These are phyloP conservation scores for Echinochloa phyllopogon DNA, from an alignment of 176 grass and related monocot species.

Conservation along the genomic window DNA sequence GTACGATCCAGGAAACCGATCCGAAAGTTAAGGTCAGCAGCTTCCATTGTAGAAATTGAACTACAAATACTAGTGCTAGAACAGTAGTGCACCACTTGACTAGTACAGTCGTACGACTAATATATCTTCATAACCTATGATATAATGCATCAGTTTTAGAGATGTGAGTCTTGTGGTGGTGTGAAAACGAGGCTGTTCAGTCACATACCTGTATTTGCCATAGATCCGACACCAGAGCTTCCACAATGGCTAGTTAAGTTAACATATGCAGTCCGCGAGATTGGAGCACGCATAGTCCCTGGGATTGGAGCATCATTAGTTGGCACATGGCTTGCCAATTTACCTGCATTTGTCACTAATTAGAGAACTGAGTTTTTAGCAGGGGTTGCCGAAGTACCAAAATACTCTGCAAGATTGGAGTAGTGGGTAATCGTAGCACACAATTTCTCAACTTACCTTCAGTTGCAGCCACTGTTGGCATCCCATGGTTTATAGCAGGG, in stretches of 20 bases:
- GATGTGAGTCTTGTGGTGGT: too few species aligned
- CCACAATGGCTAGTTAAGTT: not conserved
- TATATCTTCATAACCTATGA: too few species aligned
- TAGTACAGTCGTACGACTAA: not conserved
- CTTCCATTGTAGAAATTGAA: too few species aligned
- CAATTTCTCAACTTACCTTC: not conserved
- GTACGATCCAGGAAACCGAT: not conserved
- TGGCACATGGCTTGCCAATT: slow-evolving; percentile 6
- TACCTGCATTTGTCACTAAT: not conserved
- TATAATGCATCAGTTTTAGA: too few species aligned
- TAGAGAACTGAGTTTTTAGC: not conserved
- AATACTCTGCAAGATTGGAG: not conserved
- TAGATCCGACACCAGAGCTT: not conserved
- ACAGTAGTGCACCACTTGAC: not conserved
- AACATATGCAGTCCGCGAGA: not conserved
- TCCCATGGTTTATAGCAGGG: not conserved
- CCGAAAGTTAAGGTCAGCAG: not conserved
- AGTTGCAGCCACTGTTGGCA: not conserved
- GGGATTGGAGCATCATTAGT: not conserved
- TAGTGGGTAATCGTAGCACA: not conserved
- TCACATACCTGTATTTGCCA: not conserved
- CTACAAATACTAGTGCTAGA: too few species aligned
- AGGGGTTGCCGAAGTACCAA: not conserved
- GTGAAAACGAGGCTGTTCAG: not conserved
- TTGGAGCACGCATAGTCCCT: not conserved